Conservation (phyloP, 805 yeast species). For the Pichia exigua region DNA sequence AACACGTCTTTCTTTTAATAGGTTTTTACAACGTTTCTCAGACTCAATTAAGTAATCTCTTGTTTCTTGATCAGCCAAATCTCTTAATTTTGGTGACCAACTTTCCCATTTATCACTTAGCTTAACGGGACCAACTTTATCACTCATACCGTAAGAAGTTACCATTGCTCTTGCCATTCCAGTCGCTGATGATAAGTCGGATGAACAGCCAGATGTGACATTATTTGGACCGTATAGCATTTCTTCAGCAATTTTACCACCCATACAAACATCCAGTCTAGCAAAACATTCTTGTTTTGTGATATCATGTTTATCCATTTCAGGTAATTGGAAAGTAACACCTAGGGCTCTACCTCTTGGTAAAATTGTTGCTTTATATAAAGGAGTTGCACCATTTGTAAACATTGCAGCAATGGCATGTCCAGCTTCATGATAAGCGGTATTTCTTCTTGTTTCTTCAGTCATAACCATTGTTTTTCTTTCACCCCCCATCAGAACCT, state of each 20-base stretch:
- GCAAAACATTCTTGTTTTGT: slow-evolving; percentile 87
- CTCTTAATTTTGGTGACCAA: slow-evolving; percentile 87
- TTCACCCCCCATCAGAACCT: slow-evolving; percentile 96
- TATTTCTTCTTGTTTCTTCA: slow-evolving; percentile 85
- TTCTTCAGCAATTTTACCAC: slow-evolving; percentile 97
- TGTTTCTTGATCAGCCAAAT: slow-evolving; percentile 89
- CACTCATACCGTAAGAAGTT: slow-evolving; percentile 93
- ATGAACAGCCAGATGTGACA: slow-evolving; percentile 92
- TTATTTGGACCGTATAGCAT: slow-evolving; percentile 83
- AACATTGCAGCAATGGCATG: slow-evolving; percentile 97
- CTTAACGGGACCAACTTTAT: slow-evolving; percentile 84
- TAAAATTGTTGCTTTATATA: slow-evolving; percentile 92
- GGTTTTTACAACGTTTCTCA: slow-evolving; percentile 67
- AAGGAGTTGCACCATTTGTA: slow-evolving; percentile 88
- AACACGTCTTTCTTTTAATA: slow-evolving; percentile 51
- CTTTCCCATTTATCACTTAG: slow-evolving; percentile 87
- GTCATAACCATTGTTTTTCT: slow-evolving; percentile 96
- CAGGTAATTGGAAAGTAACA: slow-evolving; percentile 94
- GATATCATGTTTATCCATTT: slow-evolving; percentile 94
- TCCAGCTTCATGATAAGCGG: slow-evolving; percentile 99
- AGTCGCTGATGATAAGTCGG: slow-evolving; percentile 86
- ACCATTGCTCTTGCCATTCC: slow-evolving; percentile 95
- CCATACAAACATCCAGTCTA: slow-evolving; percentile 95
- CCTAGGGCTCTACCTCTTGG: slow-evolving; percentile 98
- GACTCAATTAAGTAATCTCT: slow-evolving; percentile 64